phyloP scores from a whole-genome alignment of 208 protist species.

The Trypanosoma platydactyli region DNA sequence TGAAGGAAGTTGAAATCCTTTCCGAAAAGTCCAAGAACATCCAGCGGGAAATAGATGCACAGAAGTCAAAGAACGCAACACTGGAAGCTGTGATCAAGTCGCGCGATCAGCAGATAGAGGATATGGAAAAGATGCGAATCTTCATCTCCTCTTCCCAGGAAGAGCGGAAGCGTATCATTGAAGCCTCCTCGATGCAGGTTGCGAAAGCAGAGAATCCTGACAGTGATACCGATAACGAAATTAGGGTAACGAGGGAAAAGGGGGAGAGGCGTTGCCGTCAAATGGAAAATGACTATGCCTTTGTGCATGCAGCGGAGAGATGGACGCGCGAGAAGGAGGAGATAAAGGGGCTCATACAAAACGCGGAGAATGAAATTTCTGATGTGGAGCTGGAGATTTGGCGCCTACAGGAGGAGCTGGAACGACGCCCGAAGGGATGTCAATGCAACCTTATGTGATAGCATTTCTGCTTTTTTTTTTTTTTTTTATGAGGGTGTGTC shows the following conservation, averaged over 20 bases:
- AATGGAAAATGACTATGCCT: conserved; percentile 53
- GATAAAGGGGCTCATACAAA: conserved; percentile 44
- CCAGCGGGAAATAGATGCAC: conserved; percentile 42
- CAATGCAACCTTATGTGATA: conserved; percentile 63
- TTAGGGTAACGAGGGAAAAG: conserved; percentile 34
- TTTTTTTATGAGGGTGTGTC: no score
- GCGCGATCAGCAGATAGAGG: conserved; percentile 37
- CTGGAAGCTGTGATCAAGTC: conserved; percentile 34
- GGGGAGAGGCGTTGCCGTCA: conserved; percentile 20
- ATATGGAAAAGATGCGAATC: conserved; percentile 43
- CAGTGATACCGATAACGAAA: conserved; percentile 33
- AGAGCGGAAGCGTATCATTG: conserved; percentile 43
- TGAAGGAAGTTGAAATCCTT: conserved; percentile 43
- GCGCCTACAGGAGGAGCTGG: conserved; percentile 48
- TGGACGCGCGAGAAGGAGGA: conserved; percentile 44
- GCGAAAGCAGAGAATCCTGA: conserved; percentile 26
- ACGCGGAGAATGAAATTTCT: conserved; percentile 63
- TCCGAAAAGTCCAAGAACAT: conserved; percentile 41
- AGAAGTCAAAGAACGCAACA: conserved; percentile 32
- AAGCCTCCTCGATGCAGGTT: conserved; percentile 19
- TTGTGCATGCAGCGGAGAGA: conserved; percentile 31
- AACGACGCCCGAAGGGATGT: conserved; percentile 37
- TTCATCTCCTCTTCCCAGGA: conserved; percentile 62
- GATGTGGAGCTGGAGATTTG: conserved; percentile 48
- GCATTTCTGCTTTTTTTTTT: no score